These are phyloP conservation scores for Inosperma sp. DNA, from an alignment of 768 basidiomycete species.

Conservation along the genomic window DNA sequence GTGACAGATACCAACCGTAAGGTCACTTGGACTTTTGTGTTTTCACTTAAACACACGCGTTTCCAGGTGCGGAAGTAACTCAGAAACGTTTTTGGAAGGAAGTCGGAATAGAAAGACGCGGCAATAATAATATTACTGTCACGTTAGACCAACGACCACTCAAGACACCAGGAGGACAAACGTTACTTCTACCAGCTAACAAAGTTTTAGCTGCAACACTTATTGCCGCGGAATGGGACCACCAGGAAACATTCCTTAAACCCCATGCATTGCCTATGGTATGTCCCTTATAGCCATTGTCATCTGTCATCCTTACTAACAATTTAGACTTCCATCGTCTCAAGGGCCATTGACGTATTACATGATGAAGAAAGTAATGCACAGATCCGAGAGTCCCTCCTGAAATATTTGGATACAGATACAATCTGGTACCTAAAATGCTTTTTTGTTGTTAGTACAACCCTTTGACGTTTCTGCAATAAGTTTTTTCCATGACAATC, in stretches of 20 bases:
- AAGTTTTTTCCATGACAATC: slow-evolving; percentile 82
- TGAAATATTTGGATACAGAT: slow-evolving; percentile 91
- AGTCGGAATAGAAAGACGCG: slow-evolving; percentile 67
- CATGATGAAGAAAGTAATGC: slow-evolving; percentile 48
- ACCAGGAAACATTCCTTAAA: slow-evolving; percentile 79
- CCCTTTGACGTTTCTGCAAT: slow-evolving; percentile 3
- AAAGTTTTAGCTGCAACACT: slow-evolving; percentile 75
- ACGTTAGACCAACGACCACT: slow-evolving; percentile 80
- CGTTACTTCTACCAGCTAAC: slow-evolving; percentile 61
- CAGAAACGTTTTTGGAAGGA: slow-evolving; percentile 92
- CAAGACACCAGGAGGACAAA: slow-evolving; percentile 84
- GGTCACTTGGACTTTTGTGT: slow-evolving; percentile 16
- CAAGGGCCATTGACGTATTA: slow-evolving; percentile 85
- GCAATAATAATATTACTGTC: slow-evolving; percentile 49
- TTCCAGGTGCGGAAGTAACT: slow-evolving; percentile 77
- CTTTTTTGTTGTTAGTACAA: slow-evolving; percentile 13
- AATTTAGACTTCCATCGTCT: slow-evolving; percentile 78
- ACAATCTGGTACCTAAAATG: slow-evolving; percentile 65
- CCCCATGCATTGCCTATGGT: slow-evolving; percentile 92
- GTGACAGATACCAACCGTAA: slow-evolving; percentile 64
- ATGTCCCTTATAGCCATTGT: slow-evolving; percentile 15
- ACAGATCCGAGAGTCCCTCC: slow-evolving; percentile 62
- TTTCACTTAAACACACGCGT: neutral
- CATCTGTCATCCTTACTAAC: slow-evolving; percentile 10
- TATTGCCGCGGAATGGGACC: slow-evolving; percentile 96